Conservation (phyloP, 208 protist genomes). For the Crithidia brevicula region DNA sequence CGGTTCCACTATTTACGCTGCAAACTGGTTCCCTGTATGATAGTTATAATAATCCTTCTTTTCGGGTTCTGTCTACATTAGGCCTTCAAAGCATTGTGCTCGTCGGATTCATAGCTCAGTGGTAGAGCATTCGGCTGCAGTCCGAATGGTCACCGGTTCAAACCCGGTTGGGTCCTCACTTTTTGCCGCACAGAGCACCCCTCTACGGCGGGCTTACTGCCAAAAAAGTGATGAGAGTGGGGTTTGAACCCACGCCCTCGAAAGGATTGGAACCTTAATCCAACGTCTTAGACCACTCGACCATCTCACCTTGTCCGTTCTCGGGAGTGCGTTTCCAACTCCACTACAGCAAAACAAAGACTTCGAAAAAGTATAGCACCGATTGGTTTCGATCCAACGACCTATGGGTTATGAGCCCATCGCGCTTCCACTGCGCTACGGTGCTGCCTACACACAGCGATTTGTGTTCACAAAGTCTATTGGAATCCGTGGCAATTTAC, state of each 20-base stretch:
- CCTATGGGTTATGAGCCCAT: conserved; percentile 96
- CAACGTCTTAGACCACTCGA: conserved; percentile 63
- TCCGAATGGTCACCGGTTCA: conserved; percentile 95
- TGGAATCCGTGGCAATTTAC: not conserved
- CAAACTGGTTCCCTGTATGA: not conserved
- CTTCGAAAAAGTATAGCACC: conserved; percentile 82
- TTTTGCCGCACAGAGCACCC: conserved; percentile 44
- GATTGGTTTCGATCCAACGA: conserved; percentile 95
- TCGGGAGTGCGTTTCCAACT: not conserved
- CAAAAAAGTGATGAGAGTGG: conserved; percentile 49
- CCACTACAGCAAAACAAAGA: too few species aligned
- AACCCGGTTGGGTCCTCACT: conserved; percentile 93
- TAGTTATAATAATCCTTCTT: fast-evolving
- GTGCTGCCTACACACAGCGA: conserved; percentile 54
- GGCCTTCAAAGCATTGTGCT: too few species aligned
- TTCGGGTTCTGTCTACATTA: not conserved
- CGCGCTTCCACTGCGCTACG: conserved; percentile 95
- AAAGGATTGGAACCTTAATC: conserved; percentile 66
- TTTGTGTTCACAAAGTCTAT: too few species aligned
- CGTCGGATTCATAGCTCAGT: conserved; percentile 94
- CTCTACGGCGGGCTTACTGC: not conserved
- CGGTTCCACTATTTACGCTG: conserved; percentile 23
- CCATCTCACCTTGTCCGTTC: conserved; percentile 47
- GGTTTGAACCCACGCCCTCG: conserved; percentile 61
- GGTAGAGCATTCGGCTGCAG: conserved; percentile 95